These are phyloP conservation scores for Saposhnikovia divaricata DNA, from an alignment of 129 eudicot genomes.

Conservation along the genomic window DNA sequence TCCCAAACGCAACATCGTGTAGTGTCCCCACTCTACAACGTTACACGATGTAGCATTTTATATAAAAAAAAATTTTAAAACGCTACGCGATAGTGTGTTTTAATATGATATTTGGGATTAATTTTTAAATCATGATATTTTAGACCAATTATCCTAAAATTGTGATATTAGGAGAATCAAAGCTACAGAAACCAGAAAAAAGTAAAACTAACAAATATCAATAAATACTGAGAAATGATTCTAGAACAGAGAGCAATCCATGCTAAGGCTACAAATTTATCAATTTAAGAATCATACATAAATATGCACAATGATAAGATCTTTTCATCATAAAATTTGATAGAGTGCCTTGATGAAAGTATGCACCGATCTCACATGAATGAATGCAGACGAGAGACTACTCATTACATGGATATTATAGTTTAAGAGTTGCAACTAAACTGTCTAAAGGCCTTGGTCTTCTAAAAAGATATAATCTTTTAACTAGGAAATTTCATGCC, in stretches of 20 bases:
- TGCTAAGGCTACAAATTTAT: neutral
- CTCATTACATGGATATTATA: neutral
- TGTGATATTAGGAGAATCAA: too few relatives aligned
- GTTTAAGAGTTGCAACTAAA: neutral
- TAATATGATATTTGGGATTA: too few relatives aligned
- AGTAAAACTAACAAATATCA: neutral
- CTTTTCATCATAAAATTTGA: neutral
- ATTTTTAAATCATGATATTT: too few relatives aligned
- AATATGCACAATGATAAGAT: neutral
- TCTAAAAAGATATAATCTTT: neutral
- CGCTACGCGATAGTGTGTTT: too few relatives aligned
- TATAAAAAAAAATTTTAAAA: too few relatives aligned
- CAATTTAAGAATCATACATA: neutral
- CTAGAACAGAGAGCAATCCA: neutral
- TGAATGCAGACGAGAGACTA: neutral
- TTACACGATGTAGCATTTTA: too few relatives aligned
- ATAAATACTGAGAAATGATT: neutral
- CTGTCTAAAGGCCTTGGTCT: neutral
- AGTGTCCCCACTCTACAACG: too few relatives aligned
- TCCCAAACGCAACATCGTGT: too few relatives aligned
- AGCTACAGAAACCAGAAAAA: neutral
- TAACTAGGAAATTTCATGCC: neutral
- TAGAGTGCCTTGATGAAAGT: neutral
- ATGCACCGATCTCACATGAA: neutral
- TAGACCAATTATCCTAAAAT: too few relatives aligned